Conservation (phyloP, 495 filamentous ascomycete genomes). For the Neurospora tetrasperma region DNA sequence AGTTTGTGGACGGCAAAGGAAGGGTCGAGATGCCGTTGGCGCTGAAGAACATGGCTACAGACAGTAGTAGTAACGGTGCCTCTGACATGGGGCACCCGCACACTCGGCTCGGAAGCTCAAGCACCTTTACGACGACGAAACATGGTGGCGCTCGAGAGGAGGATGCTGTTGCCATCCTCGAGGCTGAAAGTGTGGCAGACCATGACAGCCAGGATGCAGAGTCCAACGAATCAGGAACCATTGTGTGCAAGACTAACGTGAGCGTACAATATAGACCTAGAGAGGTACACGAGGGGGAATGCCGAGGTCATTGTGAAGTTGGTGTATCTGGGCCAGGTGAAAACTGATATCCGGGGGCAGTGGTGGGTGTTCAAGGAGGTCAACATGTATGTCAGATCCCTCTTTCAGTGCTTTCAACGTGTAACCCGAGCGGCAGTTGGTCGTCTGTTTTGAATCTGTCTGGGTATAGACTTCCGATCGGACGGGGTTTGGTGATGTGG, state of each 20-base stretch:
- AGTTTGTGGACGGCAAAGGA: neutral
- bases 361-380: neutral
- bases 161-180: neutral
- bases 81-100: neutral
- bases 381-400: neutral
- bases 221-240: neutral
- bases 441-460: neutral
- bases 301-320: neutral
- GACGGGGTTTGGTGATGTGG: neutral
- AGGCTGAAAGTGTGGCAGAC: neutral
- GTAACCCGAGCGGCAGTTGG: neutral
- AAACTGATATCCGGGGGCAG: neutral
- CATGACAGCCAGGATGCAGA: neutral
- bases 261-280: neutral
- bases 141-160: neutral
- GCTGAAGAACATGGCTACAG: neutral
- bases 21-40: neutral
- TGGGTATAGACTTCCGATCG: neutral
- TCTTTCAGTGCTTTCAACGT: neutral
- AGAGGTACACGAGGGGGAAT: neutral
- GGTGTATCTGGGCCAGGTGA: neutral
- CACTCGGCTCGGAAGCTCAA: neutral
- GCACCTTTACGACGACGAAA: neutral
- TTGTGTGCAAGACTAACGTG: neutral
- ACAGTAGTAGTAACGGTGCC: neutral